Percentiles rank a stretch among this genome's conserved stretches.
Conservation (phyloP, 176 grass and related monocot genomes). For the Elaeis guineensis region DNA sequence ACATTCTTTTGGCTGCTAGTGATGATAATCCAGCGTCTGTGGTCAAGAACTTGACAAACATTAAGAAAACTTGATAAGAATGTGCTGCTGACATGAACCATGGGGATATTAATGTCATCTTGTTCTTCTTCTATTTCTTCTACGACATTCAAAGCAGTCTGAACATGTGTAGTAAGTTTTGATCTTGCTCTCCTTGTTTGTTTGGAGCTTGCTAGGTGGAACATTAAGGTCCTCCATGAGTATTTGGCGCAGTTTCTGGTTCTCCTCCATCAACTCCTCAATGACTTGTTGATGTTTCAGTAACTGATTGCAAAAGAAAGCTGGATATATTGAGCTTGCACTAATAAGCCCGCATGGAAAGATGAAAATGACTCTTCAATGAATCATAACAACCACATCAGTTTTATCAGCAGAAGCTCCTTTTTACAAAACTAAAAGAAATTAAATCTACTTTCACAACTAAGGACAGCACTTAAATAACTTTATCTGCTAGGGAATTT, state of each 20-base stretch:
- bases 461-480: no score
- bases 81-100: no score
- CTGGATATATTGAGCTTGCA: background rate
- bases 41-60: no score
- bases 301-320: slow-evolving; percentile 27
- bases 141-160: slow-evolving; percentile 86
- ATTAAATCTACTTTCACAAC: no score
- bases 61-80: no score
- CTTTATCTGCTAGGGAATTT: no score
- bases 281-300: slow-evolving; percentile 70
- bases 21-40: no score
- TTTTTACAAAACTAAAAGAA: no score
- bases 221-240: slow-evolving; percentile 76
- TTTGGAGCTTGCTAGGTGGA: slow-evolving; percentile 45
- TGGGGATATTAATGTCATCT: slow-evolving; percentile 27
- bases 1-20: no score
- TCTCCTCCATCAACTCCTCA: slow-evolving; percentile 63
- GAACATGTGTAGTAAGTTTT: slow-evolving; percentile 57
- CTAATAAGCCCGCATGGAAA: background rate
- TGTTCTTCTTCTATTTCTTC: slow-evolving; percentile 35
- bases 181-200: slow-evolving; percentile 19
- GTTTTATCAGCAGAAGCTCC: no score
- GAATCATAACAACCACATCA: background rate
- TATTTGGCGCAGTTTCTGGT: slow-evolving; percentile 58
- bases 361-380: background rate